phyloP scores from a whole-genome alignment of 306 rosid species.

The Purshia tridentata region DNA sequence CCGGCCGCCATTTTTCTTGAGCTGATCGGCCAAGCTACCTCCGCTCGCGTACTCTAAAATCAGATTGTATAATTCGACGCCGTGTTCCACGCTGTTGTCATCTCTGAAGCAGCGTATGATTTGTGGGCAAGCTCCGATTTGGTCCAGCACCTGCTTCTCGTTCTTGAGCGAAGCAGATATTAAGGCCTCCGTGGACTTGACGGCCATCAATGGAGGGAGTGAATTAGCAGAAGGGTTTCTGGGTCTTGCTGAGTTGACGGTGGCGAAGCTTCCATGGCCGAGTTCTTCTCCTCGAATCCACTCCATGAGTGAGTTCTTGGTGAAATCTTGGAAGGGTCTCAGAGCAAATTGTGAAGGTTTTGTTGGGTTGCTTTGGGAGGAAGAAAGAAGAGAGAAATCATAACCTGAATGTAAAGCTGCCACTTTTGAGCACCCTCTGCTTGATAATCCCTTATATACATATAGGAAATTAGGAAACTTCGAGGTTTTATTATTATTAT shows the following conservation, averaged over 20 bases:
- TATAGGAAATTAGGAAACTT: neutral
- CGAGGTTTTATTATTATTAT: neutral
- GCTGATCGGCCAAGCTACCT: slow-evolving; percentile 53
- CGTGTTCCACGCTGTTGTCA: slow-evolving; percentile 42
- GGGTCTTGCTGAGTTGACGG: slow-evolving; percentile 48
- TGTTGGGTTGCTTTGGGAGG: neutral
- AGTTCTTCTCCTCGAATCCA: slow-evolving; percentile 76
- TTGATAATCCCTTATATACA: neutral
- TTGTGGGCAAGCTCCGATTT: slow-evolving; percentile 43
- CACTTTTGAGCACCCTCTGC: neutral
- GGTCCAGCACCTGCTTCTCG: slow-evolving; percentile 55
- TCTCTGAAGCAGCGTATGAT: slow-evolving; percentile 53
- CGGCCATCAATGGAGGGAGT: slow-evolving; percentile 42
- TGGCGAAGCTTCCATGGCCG: slow-evolving; percentile 79
- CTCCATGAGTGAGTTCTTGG: slow-evolving; percentile 32
- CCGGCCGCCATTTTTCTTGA: slow-evolving; percentile 44
- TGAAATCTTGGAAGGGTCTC: neutral
- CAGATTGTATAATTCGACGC: slow-evolving; percentile 42
- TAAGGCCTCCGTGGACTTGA: slow-evolving; percentile 43
- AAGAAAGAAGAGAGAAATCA: neutral
- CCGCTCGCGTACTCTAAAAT: slow-evolving; percentile 67
- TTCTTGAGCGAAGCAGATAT: slow-evolving; percentile 37
- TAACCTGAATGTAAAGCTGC: neutral
- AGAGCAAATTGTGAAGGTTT: neutral
- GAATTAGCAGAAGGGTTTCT: neutral